Base-by-base conservation (phyloP, 495 filamentous ascomycete genomes). In the Umbilicaria muhlenbergii region DNA sequence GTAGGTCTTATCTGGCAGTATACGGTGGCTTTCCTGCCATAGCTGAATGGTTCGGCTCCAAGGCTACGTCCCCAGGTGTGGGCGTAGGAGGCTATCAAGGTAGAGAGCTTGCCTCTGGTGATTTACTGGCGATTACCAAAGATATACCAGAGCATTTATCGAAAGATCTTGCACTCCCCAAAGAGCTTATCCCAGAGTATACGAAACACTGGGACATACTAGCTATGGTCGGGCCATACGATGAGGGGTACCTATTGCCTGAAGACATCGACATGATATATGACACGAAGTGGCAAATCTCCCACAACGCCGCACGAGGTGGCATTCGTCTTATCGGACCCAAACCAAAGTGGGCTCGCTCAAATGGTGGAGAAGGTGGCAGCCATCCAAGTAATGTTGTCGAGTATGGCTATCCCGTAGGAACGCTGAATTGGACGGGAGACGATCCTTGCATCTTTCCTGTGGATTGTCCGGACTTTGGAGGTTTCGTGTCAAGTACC, bases 41-140 rank as follows among this genome's bases (percentile, higher is more conserved):
- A 34, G 66, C 74, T 16, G 53, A 66, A 17, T 74, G 66, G 56
- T 74, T 78, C 50, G 71, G 70, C 4, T 76, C 71, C 6, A 78
- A 77, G 49, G 65, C 70, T 0, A 77, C 73, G 1, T 66, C 66
- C 17, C 73, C 75, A 5, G 59, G 68, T 39, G 61, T 77, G 11
- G 64, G 54, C 5, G 63, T 76, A 38, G 77, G 77, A n/a, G 76
- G 77, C 1, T 69, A 68, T 31, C 67, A 80, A 55, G 76, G 75
- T 3, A 60, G 76, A 44, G 54, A 59, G 32, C 60, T 81, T 28
- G 62, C 63, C 5, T 51, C 65, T 14, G 71, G 73, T 5, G 77
- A 78, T 43, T 52, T 71, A 16, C 52, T 78, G 3, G 54, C 57
- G 0, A 62, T 68, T 39, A 37, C 46, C 2, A 61, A 56, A 13